Evolutionary conservation across 257 asterid genomes (phyloP), one percentile per base, ranked within the genome.

Genomic region (Capsicum chinense): DNA sequence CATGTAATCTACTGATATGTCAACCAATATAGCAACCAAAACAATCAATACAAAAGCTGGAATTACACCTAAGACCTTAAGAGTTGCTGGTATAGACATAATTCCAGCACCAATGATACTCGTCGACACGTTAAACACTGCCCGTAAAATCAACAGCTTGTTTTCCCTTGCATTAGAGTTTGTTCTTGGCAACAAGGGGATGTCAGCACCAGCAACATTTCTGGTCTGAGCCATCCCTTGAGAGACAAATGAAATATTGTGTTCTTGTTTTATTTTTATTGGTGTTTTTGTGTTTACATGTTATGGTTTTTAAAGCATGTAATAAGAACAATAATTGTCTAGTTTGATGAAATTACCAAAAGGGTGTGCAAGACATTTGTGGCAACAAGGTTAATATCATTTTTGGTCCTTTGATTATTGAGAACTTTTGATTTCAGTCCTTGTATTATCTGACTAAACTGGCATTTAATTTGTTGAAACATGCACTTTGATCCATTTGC

Each of bases 81-180:
- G 89, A 35, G 98, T 96, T 0, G 99, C 99, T 21, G 99, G 99
- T 7, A 96, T 91, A 3, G 99, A 96, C 99, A 96, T 96, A 56
- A 96, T 96, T 57, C 98, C 99, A 1, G 98, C 98, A 7, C 99
- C 99, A 13, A 96, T 93, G 48, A 96, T 96, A 90, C 97, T 93
- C 44, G 98, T 96, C 57, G 98, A 86, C 54, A 96, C 98, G 73
- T 96, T 96, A 86, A 94, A 96, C 13, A 96, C 98, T 8, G 98
- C 97, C 50, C 98, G 95, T 0, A 92, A 83, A n/a, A 92, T 76
- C 19, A 95, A 88, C n/a, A 92, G 83, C 1, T 79, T 80, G 7
- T 83, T 89, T 44, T 37, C 88, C 52, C 79, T 48, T 12, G 44
- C 5, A 3, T 64, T 35, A 33, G n/a, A 37, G 44, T 66, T 13